A percentile compares a stretch with the other conserved stretches of the same genome.
Conservation (phyloP, 495 filamentous ascomycete species). For the Glonium stellatum region DNA sequence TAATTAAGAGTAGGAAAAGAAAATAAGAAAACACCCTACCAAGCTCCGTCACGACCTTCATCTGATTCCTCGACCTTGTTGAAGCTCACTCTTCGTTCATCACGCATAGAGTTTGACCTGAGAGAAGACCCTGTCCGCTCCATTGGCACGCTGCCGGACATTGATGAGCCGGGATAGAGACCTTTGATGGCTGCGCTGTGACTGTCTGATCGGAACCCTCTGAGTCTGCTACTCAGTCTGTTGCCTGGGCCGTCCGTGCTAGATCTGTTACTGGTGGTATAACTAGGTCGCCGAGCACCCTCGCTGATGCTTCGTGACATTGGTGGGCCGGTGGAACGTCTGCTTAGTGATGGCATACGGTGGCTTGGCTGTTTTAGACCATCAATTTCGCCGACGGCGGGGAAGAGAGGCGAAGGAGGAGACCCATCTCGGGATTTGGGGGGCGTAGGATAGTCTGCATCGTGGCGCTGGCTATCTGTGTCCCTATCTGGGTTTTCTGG, state of each 20-base stretch:
- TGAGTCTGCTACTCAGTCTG: neutral
- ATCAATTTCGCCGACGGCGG: conserved; percentile 24
- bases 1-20: too few species aligned
- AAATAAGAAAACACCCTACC: too few species aligned
- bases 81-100: too few species aligned
- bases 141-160: neutral
- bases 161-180: conserved; percentile 12
- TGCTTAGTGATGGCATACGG: conserved; percentile 2
- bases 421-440: conserved; percentile 10
- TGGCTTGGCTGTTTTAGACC: conserved; percentile 9
- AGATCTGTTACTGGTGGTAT: conserved; percentile 12
- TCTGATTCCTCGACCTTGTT: too few species aligned
- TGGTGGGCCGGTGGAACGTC: conserved; percentile 9
- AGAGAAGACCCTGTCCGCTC: neutral
- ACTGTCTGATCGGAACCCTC: conserved; percentile 11
- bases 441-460: neutral
- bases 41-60: too few species aligned
- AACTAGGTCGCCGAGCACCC: conserved; percentile 17
- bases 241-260: conserved; percentile 7
- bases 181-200: conserved; percentile 26
- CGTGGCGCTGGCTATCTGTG: neutral
- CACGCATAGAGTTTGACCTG: too few species aligned
- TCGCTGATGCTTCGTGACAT: conserved; percentile 6
- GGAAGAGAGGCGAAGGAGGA: conserved; percentile 24
- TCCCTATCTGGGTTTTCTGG: neutral